These are phyloP conservation scores for Castanea mollissima DNA, from an alignment of 306 rosid species.

Conservation along the genomic window DNA sequence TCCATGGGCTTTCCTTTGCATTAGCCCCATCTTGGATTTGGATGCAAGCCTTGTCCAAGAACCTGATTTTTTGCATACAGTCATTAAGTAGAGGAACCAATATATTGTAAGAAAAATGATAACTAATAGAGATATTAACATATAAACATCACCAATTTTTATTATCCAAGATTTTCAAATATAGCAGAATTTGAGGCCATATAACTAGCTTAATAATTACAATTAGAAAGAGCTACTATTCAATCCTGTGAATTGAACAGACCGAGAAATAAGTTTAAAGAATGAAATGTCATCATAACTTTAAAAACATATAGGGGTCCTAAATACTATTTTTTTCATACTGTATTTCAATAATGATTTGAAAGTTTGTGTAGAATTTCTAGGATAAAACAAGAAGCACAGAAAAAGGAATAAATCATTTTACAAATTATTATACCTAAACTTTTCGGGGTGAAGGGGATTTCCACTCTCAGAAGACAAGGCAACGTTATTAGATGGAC, in stretches of 20 bases:
- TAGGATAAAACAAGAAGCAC: neutral
- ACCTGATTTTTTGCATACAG: slow-evolving; percentile 38
- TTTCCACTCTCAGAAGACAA: slow-evolving; percentile 30
- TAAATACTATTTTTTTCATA: neutral
- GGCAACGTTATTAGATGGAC: slow-evolving; percentile 45
- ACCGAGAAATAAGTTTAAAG: too few species aligned
- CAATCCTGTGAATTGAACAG: neutral
- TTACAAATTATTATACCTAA: slow-evolving; percentile 41
- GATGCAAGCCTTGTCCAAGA: slow-evolving; percentile 88
- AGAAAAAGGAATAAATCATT: neutral
- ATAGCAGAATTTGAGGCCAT: neutral
- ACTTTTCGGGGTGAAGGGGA: slow-evolving; percentile 48
- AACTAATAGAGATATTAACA: neutral
- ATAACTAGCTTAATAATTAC: too few species aligned
- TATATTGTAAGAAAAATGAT: neutral
- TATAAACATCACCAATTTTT: neutral
- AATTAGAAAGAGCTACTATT: too few species aligned
- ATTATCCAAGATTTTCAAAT: neutral
- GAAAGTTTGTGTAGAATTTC: neutral
- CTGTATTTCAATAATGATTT: neutral
- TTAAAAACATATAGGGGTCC: too few species aligned
- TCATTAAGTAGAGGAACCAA: neutral
- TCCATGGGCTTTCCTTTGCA: slow-evolving; percentile 76
- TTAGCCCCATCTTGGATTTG: slow-evolving; percentile 37
- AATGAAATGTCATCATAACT: too few species aligned